A percentile compares a stretch with the other conserved stretches of the same genome.
Conservation (phyloP, 2,329 filamentous ascomycete genomes). For the Gnomoniopsis smithogilvyi region DNA sequence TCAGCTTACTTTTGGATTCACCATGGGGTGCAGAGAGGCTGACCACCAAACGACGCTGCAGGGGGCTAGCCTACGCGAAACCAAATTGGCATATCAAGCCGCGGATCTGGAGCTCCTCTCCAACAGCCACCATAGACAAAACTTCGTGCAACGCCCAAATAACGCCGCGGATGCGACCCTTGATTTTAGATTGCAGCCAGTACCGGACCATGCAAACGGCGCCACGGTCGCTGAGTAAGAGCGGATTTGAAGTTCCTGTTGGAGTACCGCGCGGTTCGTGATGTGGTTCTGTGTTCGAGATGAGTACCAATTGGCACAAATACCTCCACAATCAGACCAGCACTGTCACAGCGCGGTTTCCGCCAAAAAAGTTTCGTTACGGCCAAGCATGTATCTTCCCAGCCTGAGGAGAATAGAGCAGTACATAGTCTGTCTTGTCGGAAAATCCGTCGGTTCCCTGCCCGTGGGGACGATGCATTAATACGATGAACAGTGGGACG, state of each 20-base stretch:
- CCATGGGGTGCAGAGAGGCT: too few species aligned
- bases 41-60: too few species aligned
- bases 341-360: neutral
- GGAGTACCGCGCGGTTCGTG: neutral
- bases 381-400: neutral
- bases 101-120: too few species aligned
- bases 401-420: neutral
- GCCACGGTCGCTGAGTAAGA: neutral
- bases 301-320: neutral
- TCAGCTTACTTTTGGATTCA: neutral
- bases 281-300: neutral
- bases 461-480: neutral
- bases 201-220: too few species aligned
- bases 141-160: too few species aligned
- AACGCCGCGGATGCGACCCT: too few species aligned
- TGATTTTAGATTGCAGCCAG: too few species aligned
- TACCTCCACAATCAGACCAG: neutral
- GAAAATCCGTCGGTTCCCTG: neutral
- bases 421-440: neutral
- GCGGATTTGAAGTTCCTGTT: neutral
- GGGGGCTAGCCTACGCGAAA: too few species aligned
- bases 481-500: neutral
- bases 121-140: too few species aligned
- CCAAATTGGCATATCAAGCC: too few species aligned
- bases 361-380: neutral